phyloP scores from a whole-genome alignment of 352 stramenopile genomes.

The Peronosclerospora sorghi region DNA sequence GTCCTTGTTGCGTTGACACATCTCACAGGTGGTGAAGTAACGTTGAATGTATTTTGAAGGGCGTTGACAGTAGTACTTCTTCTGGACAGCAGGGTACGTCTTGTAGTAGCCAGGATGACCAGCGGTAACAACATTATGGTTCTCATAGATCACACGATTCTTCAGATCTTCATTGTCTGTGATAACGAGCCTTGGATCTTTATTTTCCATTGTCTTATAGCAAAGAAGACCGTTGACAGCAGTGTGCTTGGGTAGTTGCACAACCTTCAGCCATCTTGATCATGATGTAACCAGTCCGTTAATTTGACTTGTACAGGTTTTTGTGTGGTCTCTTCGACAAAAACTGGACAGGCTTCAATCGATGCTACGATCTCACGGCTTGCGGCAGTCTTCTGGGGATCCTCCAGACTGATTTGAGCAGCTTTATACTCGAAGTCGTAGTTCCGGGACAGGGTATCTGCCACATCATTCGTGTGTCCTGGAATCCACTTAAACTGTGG shows the following conservation, averaged over 20 bases:
- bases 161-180: too few relatives aligned
- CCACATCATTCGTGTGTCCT: too few relatives aligned
- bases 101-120: too few relatives aligned
- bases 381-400: too few relatives aligned
- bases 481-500: too few relatives aligned
- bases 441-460: neutral
- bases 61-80: constrained; percentile 5
- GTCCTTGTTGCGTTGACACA: constrained; percentile 4
- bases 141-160: constrained; percentile 9
- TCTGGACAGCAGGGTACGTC: neutral
- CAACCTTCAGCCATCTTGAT: too few relatives aligned
- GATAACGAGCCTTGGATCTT: neutral
- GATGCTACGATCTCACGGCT: constrained; percentile 1
- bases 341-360: neutral
- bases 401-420: neutral
- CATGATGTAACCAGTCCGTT: neutral
- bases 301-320: neutral
- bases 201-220: constrained; percentile 2
- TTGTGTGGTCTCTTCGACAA: neutral
- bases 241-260: neutral
- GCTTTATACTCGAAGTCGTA: neutral
- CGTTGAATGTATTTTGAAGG: constrained; percentile 12
- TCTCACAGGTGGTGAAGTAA: constrained; percentile 9
- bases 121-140: constrained; percentile 3
- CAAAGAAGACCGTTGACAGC: neutral